Conservation (phyloP, 2,329 filamentous ascomycete genomes). For the Penicillium sp. region DNA sequence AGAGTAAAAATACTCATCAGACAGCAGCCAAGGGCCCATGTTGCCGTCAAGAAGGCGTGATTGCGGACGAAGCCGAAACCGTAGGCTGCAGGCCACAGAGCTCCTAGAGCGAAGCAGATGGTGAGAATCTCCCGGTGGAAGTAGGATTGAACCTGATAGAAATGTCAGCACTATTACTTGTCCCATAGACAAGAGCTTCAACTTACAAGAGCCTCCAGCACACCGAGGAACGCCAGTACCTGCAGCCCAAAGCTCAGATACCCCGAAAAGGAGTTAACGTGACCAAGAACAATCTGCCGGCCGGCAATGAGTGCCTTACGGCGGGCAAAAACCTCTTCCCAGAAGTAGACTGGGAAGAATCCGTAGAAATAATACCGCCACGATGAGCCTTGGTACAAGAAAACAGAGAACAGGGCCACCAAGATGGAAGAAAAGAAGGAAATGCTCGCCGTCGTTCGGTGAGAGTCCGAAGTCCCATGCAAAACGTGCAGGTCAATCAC, state of each 20-base stretch:
- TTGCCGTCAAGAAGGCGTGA: conserved; percentile 62
- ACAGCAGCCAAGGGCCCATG: conserved; percentile 74
- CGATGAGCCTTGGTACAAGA: conserved; percentile 76
- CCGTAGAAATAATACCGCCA: conserved; percentile 86
- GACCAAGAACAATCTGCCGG: conserved; percentile 64
- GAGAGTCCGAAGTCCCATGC: conserved; percentile 63
- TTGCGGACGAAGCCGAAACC: conserved; percentile 68
- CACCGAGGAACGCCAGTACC: conserved; percentile 63
- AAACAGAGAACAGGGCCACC: conserved; percentile 72
- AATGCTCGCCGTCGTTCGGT: conserved; percentile 59
- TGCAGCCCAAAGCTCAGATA: conserved; percentile 63
- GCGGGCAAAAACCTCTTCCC: conserved; percentile 88
- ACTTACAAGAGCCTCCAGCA: conserved; percentile 75
- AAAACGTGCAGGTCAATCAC: conserved; percentile 87
- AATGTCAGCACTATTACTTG: not conserved
- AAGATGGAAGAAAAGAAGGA: conserved; percentile 73
- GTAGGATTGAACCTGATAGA: conserved; percentile 76
- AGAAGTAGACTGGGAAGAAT: conserved; percentile 90
- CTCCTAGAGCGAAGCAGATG: conserved; percentile 69
- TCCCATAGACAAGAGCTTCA: not conserved
- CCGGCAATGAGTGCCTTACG: conserved; percentile 68
- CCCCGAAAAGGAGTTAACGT: conserved; percentile 62
- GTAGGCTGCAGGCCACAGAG: conserved; percentile 74
- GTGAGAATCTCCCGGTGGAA: conserved; percentile 88
- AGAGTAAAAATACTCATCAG: conserved; percentile 90